Conservation (phyloP, 768 basidiomycete species). For the Lactifluus rugatus region DNA sequence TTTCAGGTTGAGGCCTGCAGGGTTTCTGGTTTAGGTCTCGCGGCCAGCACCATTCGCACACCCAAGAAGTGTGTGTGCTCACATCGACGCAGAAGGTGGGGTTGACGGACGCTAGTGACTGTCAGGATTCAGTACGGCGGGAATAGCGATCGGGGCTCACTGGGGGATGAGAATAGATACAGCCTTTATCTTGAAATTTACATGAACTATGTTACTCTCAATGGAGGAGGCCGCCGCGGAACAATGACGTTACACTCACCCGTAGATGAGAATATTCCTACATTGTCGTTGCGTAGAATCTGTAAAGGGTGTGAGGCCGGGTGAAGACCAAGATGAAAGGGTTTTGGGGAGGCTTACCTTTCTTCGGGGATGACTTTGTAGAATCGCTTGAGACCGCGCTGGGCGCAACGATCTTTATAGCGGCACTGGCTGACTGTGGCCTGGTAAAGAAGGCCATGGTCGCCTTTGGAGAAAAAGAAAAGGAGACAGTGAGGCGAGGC, state of each 20-base stretch:
- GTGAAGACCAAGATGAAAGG: conserved; percentile 11
- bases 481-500: not conserved
- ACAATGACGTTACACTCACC: conserved; percentile 37
- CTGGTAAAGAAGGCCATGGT: conserved; percentile 63
- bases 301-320: conserved; percentile 24
- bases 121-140: not conserved
- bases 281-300: conserved; percentile 73
- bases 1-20: conserved; percentile 17
- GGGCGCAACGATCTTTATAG: conserved; percentile 67
- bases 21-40: not conserved
- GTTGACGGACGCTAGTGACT: conserved; percentile 15
- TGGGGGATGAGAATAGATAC: conserved; percentile 72
- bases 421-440: conserved; percentile 47
- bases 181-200: conserved; percentile 81
- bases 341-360: conserved; percentile 23
- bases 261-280: conserved; percentile 85
- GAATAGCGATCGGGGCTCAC: conserved; percentile 30
- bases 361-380: conserved; percentile 42
- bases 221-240: conserved; percentile 2
- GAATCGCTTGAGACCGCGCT: conserved; percentile 31
- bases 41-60: not conserved
- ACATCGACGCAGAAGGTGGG: conserved; percentile 14
- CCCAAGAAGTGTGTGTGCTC: conserved; percentile 5
- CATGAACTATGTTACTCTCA: conserved; percentile 46
- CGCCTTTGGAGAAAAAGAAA: not conserved